Percentiles rank a stretch among this genome's conserved stretches.
Conservation (phyloP, 2,329 filamentous ascomycete species). For the Cladosporium colombiae region DNA sequence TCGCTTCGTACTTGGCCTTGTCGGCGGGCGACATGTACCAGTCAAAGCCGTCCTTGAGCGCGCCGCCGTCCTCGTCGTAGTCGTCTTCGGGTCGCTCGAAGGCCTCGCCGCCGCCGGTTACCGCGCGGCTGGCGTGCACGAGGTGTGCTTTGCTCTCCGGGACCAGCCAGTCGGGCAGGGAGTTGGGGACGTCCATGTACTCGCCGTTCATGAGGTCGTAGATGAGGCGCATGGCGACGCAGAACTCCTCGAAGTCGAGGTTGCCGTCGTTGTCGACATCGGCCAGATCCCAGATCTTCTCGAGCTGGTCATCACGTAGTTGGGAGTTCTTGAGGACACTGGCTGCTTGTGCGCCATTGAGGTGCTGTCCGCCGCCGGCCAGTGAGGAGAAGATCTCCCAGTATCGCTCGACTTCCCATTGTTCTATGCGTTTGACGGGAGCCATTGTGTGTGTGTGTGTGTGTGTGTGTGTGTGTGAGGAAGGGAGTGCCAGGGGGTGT, state of each 20-base stretch:
- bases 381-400: conserved; percentile 78
- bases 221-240: conserved; percentile 96
- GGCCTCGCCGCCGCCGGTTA: conserved; percentile 75
- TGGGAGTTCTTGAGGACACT: conserved; percentile 73
- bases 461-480: not conserved
- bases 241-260: conserved; percentile 99
- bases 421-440: conserved; percentile 60
- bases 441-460: conserved; percentile 29
- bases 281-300: conserved; percentile 93
- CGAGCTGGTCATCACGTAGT: conserved; percentile 79
- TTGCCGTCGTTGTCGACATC: conserved; percentile 98
- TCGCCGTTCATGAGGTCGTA: conserved; percentile 97
- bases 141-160: conserved; percentile 93
- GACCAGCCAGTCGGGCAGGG: conserved; percentile 92
- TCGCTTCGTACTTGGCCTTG: conserved; percentile 93
- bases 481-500: not conserved
- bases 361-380: conserved; percentile 62
- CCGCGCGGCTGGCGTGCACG: conserved; percentile 76
- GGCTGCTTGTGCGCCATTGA: conserved; percentile 70
- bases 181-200: conserved; percentile 81
- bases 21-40: conserved; percentile 98
- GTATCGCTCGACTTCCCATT: conserved; percentile 74
- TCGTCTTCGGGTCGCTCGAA: conserved; percentile 82
- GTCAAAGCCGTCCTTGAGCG: conserved; percentile 94
- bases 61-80: conserved; percentile 74